Base-by-base conservation (phyloP, 805 yeast genomes). In the Saccharomycopsis selenospora region DNA sequence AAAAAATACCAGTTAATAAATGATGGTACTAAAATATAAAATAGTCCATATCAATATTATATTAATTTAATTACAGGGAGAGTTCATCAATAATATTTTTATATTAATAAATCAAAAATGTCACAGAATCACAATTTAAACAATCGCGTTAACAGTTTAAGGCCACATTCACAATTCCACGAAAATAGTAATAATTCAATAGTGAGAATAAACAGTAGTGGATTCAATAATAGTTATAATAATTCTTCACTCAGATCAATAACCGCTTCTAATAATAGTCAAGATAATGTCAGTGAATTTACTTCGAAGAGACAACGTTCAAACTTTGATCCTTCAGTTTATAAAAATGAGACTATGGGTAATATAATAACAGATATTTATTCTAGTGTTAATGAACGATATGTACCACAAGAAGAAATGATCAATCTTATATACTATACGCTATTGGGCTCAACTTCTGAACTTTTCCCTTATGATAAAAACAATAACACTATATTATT, bases 391-490 rank as follows among this genome's bases (percentile, higher is more conserved):
- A 64, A 65, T 52, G 59, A 61, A 17, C 59, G 61, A 6, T 61
- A 66, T 27, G 47, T 70, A 2, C 52, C 66, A 3, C 77, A 73
- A 36, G 56, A 57, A 3, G 73, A 68, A 2, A 69, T 81, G 2
- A 46, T 79, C 41, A 64, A 67, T 36, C 70, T 68, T 54, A 64
- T 81, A 2, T 69, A 76, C 4, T 82, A 73, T 54, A 71, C 83
- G 0, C 58, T 83, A 41, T 59, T 76, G n/a, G 89, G 87, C 0
- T 70, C 79, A 2, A 82, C 82, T 25, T 77, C 87, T 2, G 73
- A 71, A 27, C 52, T 80, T 49, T 71, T 82, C 43, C 71, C 77
- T 0, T 69, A 79, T 48, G 45, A 40, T 26, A 61, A 62, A 14
- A 57, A 59, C 5, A 65, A 64, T 17, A 52, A 54, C 1, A 49